These are phyloP conservation scores for Beauveria scarabaeidicola DNA, from an alignment of 2,329 filamentous ascomycete genomes.

Conservation along the genomic window DNA sequence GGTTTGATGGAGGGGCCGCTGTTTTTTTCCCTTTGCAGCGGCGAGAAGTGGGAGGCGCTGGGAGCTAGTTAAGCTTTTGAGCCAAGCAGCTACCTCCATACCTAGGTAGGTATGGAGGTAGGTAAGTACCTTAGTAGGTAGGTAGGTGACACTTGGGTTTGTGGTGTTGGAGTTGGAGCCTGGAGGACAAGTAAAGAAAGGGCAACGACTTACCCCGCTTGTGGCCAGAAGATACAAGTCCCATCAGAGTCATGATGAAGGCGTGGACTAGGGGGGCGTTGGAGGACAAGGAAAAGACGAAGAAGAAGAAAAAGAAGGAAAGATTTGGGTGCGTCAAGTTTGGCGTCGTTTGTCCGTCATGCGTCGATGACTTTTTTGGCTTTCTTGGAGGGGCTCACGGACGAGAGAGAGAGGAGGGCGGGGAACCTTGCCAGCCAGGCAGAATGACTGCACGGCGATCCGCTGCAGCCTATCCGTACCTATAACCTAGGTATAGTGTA, in stretches of 20 bases:
- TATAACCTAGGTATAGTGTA: no score
- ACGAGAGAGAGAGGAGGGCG: not conserved
- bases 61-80: not conserved
- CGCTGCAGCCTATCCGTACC: no score
- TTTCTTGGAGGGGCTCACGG: slow-evolving; percentile 2
- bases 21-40: not conserved
- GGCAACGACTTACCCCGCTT: not conserved
- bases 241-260: slow-evolving; percentile 5
- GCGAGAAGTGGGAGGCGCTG: no score
- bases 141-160: not conserved
- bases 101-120: not conserved
- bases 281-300: not conserved
- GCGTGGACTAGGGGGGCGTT: not conserved
- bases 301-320: not conserved
- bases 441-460: no score
- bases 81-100: not conserved
- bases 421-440: not conserved
- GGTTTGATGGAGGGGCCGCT: slow-evolving; percentile 2
- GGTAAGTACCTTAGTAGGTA: not conserved
- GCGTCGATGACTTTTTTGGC: not conserved
- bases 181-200: not conserved
- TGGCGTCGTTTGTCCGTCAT: not conserved
- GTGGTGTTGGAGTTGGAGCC: not conserved
- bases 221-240: slow-evolving; percentile 4
- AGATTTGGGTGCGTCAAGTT: not conserved